Percentiles rank a stretch among this genome's conserved stretches.
Conservation (phyloP, 139 green algal species). For the Coccomyxa sp. region DNA sequence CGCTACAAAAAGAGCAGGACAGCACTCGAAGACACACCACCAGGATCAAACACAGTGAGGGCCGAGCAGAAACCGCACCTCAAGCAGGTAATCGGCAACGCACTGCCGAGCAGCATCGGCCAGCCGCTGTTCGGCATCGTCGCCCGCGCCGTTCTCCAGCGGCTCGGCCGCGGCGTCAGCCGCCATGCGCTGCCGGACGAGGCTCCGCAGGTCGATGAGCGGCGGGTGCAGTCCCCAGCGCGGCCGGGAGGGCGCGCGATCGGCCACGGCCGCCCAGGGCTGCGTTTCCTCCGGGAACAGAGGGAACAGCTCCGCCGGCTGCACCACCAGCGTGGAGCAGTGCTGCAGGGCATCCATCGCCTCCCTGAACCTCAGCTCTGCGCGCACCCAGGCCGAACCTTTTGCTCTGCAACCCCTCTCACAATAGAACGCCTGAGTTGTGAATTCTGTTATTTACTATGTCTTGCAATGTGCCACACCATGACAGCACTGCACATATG, state of each 20-base stretch:
- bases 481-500: too few species aligned
- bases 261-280: slow-evolving; percentile 18
- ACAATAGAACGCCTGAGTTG: too few species aligned
- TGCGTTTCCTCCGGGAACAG: slow-evolving; percentile 46
- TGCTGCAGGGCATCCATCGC: slow-evolving; percentile 39
- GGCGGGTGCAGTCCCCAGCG: slow-evolving; percentile 57
- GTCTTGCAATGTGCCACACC: too few species aligned
- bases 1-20: too few species aligned
- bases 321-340: slow-evolving; percentile 30
- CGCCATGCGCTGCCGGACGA: slow-evolving; percentile 7
- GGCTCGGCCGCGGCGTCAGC: not conserved
- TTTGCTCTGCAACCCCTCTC: too few species aligned
- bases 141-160: not conserved
- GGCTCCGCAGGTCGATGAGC: slow-evolving; percentile 21
- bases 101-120: slow-evolving; percentile 3
- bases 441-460: too few species aligned
- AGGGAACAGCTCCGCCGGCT: slow-evolving; percentile 59
- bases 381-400: not conserved
- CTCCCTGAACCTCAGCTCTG: slow-evolving; percentile 41
- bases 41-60: too few species aligned
- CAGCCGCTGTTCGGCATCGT: not conserved
- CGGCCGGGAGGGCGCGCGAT: slow-evolving; percentile 13
- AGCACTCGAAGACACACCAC: too few species aligned
- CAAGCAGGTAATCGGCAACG: slow-evolving; percentile 27
- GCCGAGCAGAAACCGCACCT: slow-evolving; percentile 10